Percentiles rank a stretch among this genome's conserved stretches.
These are phyloP conservation scores for Leccinum imitatum DNA, from an alignment of 768 basidiomycete genomes.

Conservation along the genomic window DNA sequence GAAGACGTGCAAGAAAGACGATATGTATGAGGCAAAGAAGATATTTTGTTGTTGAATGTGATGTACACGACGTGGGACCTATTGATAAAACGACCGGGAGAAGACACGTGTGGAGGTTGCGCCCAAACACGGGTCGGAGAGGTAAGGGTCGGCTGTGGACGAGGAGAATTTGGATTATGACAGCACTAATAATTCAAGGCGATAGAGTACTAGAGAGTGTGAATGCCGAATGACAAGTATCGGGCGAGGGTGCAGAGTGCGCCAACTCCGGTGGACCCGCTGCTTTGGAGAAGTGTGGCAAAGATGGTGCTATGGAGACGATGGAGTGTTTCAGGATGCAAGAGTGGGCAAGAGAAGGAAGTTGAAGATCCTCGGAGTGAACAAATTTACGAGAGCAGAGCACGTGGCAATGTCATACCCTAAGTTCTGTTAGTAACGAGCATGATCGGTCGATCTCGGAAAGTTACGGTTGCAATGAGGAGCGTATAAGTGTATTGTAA, in stretches of 20 bases:
- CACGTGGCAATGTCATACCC: neutral
- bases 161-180: neutral
- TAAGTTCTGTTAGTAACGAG: neutral
- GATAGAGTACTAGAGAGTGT: neutral
- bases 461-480: neutral
- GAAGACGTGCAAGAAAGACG: neutral
- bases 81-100: neutral
- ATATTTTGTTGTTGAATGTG: neutral
- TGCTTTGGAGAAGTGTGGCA: neutral
- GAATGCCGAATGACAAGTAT: neutral
- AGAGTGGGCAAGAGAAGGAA: neutral
- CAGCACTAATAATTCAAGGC: neutral
- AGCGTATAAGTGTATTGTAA: neutral
- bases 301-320: neutral
- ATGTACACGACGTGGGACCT: neutral
- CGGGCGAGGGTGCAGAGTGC: neutral
- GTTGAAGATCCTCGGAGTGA: slow-evolving; percentile 8
- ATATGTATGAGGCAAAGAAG: too few relatives aligned
- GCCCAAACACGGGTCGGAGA: slow-evolving; percentile 3
- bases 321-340: neutral
- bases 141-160: slow-evolving; percentile 2
- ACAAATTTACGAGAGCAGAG: neutral
- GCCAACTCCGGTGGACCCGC: neutral
- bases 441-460: slow-evolving; percentile 12
- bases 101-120: slow-evolving; percentile 11